Evolutionary conservation across 106 monocot species (phyloP), one percentile per base, ranked within the genome.

Genomic region (Apostasia shenzhenica): DNA sequence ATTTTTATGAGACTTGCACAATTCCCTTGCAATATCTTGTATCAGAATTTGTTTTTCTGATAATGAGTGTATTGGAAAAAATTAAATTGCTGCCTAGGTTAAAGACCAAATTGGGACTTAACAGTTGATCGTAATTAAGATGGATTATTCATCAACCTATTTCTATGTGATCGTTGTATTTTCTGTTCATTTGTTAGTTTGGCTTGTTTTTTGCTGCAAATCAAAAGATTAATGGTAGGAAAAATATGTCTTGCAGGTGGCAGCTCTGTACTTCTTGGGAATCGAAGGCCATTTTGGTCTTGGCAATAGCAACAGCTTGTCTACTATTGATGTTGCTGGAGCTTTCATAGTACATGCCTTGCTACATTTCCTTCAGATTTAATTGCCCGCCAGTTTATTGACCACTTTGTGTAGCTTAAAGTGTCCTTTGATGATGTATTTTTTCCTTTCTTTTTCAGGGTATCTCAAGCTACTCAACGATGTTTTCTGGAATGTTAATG

Each of bases 271-370:
- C 56, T 90, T 92, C 59, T 61, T 99, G 74, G 97, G 92, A 77
- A 83, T 87, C 84, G 68, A 89, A 40, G 97, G 97, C 54, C 92
- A 99, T 81, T 99, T 89, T 87, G 79, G 84, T 70, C 78, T 99
- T 52, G 97, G 97, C 42, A 99, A 93, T 58, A 99, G 83, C 75
- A 99, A 99, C 70, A 92, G 75, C 59, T 80, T 99, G 43, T 92
- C 97, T 50, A 92, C 89, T 55, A 68, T 99, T 81, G 97, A 99
- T 83, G 89, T 99, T 75, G 97, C 97, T 66, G 97, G 97, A 69
- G 97, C 92, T 52, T 99, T 90, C 70, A 93, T 82, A 55, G 97
- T 99, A 87, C 78, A 8, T 68, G 48, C 57, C 3, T 50, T 71
- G 14, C 0, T 41, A 14, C 14, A 0, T 37, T 61, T 46, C 66